Percentiles rank a stretch among this genome's conserved stretches.
Evolutionary conservation across 2,329 filamentous ascomycete genomes (phyloP).

Genomic region (Myriosclerotinia curreyana): DNA sequence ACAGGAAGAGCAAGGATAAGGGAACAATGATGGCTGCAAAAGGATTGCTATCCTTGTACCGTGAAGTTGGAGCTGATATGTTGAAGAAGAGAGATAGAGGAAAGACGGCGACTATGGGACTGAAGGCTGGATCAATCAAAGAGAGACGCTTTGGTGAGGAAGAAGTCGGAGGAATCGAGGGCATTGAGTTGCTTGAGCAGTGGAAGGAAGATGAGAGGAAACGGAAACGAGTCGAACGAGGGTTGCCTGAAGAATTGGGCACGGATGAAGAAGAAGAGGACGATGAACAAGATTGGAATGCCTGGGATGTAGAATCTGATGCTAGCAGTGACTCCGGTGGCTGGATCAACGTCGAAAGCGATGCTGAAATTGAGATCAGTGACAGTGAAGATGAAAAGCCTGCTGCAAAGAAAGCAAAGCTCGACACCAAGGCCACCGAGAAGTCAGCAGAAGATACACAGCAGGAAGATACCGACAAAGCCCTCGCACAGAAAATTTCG

Average conservation of each 20-base stretch:
- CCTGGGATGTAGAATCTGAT: constrained; percentile 43
- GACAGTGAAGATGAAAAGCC: constrained; percentile 74
- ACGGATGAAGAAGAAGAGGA: constrained; percentile 57
- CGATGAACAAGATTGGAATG: constrained; percentile 34
- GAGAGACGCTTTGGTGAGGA: constrained; percentile 82
- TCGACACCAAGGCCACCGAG: constrained; percentile 35
- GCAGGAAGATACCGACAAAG: constrained; percentile 44
- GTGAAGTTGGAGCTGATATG: constrained; percentile 86
- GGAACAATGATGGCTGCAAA: constrained; percentile 98
- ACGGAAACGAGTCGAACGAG: constrained; percentile 67
- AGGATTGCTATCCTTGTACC: constrained; percentile 83
- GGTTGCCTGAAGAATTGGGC: constrained; percentile 59
- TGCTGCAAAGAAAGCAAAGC: constrained; percentile 61
- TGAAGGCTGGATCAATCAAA: constrained; percentile 71
- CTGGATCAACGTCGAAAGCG: constrained; percentile 87
- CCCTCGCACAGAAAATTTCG: constrained; percentile 49
- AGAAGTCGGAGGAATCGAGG: constrained; percentile 77
- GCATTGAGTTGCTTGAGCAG: constrained; percentile 83
- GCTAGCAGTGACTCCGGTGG: constrained; percentile 72
- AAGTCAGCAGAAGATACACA: constrained; percentile 45
- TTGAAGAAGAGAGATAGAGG: constrained; percentile 87
- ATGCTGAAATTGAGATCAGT: constrained; percentile 73
- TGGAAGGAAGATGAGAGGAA: constrained; percentile 90
- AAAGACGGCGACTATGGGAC: constrained; percentile 81
- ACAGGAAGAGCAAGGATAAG: constrained; percentile 97